phyloP scores from a whole-genome alignment of 768 basidiomycete species.

The Pilatotrama ljubarskyi region DNA sequence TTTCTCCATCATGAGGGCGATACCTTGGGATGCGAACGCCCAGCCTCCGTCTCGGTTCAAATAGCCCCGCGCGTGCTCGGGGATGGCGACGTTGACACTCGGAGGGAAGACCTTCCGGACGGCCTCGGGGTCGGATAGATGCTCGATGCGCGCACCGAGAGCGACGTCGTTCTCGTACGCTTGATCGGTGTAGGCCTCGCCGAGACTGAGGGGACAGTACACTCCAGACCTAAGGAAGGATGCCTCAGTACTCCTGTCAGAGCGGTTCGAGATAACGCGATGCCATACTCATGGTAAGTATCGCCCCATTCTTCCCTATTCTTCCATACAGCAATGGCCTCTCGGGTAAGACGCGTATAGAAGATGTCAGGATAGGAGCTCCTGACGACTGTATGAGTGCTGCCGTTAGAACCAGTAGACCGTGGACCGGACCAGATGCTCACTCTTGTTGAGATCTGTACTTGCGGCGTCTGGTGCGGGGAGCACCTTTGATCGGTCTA shows the following conservation, averaged over 20 bases:
- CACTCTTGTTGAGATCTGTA: conserved; percentile 50
- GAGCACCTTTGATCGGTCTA: conserved; percentile 67
- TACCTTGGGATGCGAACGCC: conserved; percentile 74
- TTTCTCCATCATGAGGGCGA: conserved; percentile 52
- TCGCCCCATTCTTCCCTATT: conserved; percentile 62
- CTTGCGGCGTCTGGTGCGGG: conserved; percentile 85
- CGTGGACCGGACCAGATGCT: neutral
- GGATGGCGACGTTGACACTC: conserved; percentile 36
- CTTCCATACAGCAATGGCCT: conserved; percentile 79
- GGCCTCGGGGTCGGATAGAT: conserved; percentile 39
- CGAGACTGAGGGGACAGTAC: conserved; percentile 48
- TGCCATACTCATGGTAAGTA: conserved; percentile 79
- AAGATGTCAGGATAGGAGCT: conserved; percentile 70
- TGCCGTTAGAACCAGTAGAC: neutral
- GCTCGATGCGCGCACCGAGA: conserved; percentile 51
- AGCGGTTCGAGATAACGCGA: neutral
- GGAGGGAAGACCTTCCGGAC: conserved; percentile 53
- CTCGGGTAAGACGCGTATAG: conserved; percentile 69
- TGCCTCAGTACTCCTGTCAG: neutral
- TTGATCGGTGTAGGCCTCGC: conserved; percentile 46
- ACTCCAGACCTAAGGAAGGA: conserved; percentile 60
- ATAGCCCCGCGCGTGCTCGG: conserved; percentile 52
- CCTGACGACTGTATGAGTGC: conserved; percentile 56
- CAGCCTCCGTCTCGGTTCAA: conserved; percentile 81
- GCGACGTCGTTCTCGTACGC: conserved; percentile 64